These are phyloP conservation scores for Blepharisma stoltei DNA, from an alignment of 73 alveolate species.

Conservation along the genomic window DNA sequence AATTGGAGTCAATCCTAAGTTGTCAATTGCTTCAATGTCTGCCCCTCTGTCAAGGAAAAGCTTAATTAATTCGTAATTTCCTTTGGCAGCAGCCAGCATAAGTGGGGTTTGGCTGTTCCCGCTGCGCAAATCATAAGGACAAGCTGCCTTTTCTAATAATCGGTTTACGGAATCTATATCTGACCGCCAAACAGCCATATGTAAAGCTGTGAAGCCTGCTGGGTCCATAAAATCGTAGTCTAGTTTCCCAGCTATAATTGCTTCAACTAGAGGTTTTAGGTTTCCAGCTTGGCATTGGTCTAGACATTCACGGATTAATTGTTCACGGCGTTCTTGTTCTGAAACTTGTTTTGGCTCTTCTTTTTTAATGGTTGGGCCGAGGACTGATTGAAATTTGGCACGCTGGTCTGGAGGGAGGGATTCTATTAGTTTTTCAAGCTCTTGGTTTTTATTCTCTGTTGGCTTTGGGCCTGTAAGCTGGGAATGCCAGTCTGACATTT, in stretches of 20 bases:
- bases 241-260: neutral
- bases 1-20: slow-evolving; percentile 3
- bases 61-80: neutral
- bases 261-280: slow-evolving; percentile 19
- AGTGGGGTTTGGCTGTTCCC: slow-evolving; percentile 25
- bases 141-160: neutral
- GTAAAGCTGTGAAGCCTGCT: slow-evolving; percentile 9
- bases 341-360: too few relatives aligned
- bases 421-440: too few relatives aligned
- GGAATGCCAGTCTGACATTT: too few relatives aligned
- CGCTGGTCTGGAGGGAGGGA: neutral
- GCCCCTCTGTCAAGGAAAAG: slow-evolving; percentile 24
- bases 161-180: neutral
- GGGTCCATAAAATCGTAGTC: slow-evolving; percentile 18
- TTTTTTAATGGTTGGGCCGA: too few relatives aligned
- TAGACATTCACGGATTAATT: neutral
- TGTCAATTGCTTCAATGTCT: slow-evolving; percentile 26
- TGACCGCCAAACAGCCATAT: slow-evolving; percentile 24
- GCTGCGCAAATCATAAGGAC: slow-evolving; percentile 4
- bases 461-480: too few relatives aligned
- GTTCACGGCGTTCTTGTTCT: neutral
- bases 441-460: too few relatives aligned
- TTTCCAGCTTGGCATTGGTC: neutral
- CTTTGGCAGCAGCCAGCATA: slow-evolving; percentile 17
- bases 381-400: too few relatives aligned